Evolutionary conservation across 306 rosid genomes (phyloP).

Genomic region (Malus orientalis): DNA sequence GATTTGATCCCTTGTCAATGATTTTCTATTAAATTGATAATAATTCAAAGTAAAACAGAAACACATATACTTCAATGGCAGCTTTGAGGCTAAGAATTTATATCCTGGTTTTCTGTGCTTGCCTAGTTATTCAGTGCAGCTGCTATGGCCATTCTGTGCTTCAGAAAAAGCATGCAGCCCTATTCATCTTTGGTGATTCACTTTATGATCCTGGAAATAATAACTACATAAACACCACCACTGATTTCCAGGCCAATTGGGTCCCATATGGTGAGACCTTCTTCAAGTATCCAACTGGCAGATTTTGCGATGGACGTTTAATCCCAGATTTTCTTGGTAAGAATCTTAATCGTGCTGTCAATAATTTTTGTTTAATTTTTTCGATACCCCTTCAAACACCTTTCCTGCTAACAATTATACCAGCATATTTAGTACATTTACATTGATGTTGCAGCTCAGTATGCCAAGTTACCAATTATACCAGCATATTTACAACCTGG

Average conservation of each 20-base stretch:
- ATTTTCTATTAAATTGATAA: too few species aligned
- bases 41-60: background rate
- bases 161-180: conserved; percentile 5
- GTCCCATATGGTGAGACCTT: conserved; percentile 32
- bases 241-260: conserved; percentile 6
- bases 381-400: background rate
- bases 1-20: background rate
- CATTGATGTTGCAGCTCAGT: conserved; percentile 14
- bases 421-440: background rate
- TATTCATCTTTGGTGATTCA: conserved; percentile 42
- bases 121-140: background rate
- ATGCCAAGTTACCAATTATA: conserved; percentile 23
- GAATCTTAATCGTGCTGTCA: background rate
- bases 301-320: conserved; percentile 36
- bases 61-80: background rate
- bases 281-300: conserved; percentile 37
- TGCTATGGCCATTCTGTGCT: background rate
- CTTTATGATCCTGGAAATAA: conserved; percentile 38
- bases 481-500: conserved; percentile 22
- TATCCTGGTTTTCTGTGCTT: background rate
- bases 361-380: too few species aligned
- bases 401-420: background rate
- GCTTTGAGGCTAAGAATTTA: background rate
- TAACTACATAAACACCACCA: conserved; percentile 33
- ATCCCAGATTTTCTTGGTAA: conserved; percentile 43